Evolutionary conservation across 1,139 yeast genomes (phyloP).

Genomic region (Yarrowia galli): DNA sequence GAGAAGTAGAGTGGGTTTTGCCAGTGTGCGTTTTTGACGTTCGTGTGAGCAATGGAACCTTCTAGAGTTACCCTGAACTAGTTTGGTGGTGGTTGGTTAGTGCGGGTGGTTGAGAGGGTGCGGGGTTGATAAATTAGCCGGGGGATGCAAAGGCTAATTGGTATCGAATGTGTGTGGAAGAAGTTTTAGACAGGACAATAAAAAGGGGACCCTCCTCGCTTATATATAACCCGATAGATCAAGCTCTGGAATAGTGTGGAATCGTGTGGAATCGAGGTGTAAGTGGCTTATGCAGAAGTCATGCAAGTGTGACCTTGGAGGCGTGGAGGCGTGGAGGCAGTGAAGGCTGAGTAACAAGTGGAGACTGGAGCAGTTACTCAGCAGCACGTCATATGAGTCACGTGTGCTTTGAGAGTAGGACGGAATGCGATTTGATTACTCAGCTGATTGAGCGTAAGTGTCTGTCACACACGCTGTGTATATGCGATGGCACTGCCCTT

Average conservation of each 20-base stretch:
- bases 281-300: conserved; percentile 5
- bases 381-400: neutral
- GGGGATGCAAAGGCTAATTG: conserved; percentile 10
- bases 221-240: conserved; percentile 9
- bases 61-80: conserved; percentile 36
- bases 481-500: no score
- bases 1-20: conserved; percentile 30
- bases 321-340: conserved; percentile 10
- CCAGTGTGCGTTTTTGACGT: conserved; percentile 8
- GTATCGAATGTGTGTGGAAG: neutral
- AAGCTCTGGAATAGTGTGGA: conserved; percentile 20
- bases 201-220: neutral
- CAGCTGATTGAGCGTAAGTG: no score
- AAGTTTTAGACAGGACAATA: no score
- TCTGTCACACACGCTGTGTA: no score
- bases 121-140: neutral
- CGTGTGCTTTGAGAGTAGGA: neutral
- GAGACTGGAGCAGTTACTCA: neutral
- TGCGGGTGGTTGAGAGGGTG: neutral
- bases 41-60: conserved; percentile 38
- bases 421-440: neutral
- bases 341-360: neutral
- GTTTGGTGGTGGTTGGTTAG: neutral
- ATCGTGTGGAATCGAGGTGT: conserved; percentile 22
- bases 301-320: conserved; percentile 27